Base-by-base conservation (phyloP, 2,329 filamentous ascomycete species). In the Fusarium sp. region DNA sequence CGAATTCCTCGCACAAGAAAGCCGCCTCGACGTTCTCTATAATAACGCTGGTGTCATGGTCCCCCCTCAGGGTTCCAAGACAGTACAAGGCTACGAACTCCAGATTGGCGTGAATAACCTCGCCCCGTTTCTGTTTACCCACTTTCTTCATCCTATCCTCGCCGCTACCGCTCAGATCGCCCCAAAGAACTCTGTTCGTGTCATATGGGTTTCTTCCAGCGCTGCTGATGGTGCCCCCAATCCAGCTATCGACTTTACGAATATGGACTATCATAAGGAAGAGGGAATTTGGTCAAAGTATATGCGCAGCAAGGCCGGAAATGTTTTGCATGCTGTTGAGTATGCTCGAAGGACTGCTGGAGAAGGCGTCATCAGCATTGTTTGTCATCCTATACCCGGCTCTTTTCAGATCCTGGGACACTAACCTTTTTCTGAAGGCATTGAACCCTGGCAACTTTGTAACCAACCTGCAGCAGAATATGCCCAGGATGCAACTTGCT, bases 41-140 rank as follows among this genome's bases (percentile, higher is more conserved):
- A 83, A 83, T 52, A 82, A 83, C 26, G 83, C 83, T 0, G 83
- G 79, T 13, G 76, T 84, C 20, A 83, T 83, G 77, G 73, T 74
- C 1, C 77, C 81, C 0, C 80, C 82, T 0, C 68, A 71, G 14
- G 82, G 80, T 1, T 79, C 74, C 38, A 78, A 77, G 69, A 83
- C 81, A 2, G 75, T 73, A 1, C 81, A 84, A 50, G 77, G 78
- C 9, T 80, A 83, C 53, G 82, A 84, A 62, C 75, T 82, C 8
- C 81, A 83, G 63, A 79, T 83, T 9, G 82, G 81, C 9, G 78
- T 78, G 4, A 84, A 84, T 48, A 78, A 79, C 35, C 64, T 84
- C 9, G 82, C 79, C 0, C 78, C 78, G 2, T 84, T 83, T 55
- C 69, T 83, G 5, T 79, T 84, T 30, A 83, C 79, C 1, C 77